Percentiles rank a stretch among this genome's conserved stretches.
Evolutionary conservation across 208 protist genomes (phyloP).

Genomic region (Zelonia costaricensis): DNA sequence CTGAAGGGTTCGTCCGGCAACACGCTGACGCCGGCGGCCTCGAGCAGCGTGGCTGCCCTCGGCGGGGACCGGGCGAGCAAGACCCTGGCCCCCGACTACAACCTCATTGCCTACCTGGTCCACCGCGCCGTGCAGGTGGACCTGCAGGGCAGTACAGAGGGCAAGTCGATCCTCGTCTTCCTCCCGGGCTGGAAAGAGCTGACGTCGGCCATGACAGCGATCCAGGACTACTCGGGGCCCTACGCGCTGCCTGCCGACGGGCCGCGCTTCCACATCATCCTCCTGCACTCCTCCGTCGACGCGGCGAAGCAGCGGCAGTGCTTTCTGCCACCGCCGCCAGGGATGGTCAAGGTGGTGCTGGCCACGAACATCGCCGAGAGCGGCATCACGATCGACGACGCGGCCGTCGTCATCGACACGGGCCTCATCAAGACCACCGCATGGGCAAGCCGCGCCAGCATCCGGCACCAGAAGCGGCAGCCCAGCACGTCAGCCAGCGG

Average conservation of each 20-base stretch:
- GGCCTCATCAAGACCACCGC: constrained; percentile 93
- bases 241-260: neutral
- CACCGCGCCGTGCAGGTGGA: constrained; percentile 46
- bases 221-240: constrained; percentile 38
- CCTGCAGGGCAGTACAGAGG: constrained; percentile 34
- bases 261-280: constrained; percentile 64
- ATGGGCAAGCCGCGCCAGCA: constrained; percentile 36
- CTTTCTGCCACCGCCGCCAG: constrained; percentile 86
- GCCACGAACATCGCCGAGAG: constrained; percentile 98
- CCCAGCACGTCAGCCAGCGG: neutral
- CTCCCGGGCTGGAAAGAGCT: constrained; percentile 99
- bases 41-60: too few relatives aligned
- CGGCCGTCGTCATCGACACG: constrained; percentile 95
- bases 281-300: constrained; percentile 89
- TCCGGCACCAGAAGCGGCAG: too few relatives aligned
- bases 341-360: constrained; percentile 93
- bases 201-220: constrained; percentile 55
- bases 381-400: constrained; percentile 96
- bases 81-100: constrained; percentile 74
- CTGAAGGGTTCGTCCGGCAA: too few relatives aligned
- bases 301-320: constrained; percentile 85
- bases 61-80: neutral
- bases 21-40: too few relatives aligned
- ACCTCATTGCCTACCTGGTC: constrained; percentile 75
- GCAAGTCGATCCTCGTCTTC: constrained; percentile 98